Evolutionary conservation across 495 filamentous ascomycete species (phyloP).

Genomic region (Parathielavia hyrcaniae): DNA sequence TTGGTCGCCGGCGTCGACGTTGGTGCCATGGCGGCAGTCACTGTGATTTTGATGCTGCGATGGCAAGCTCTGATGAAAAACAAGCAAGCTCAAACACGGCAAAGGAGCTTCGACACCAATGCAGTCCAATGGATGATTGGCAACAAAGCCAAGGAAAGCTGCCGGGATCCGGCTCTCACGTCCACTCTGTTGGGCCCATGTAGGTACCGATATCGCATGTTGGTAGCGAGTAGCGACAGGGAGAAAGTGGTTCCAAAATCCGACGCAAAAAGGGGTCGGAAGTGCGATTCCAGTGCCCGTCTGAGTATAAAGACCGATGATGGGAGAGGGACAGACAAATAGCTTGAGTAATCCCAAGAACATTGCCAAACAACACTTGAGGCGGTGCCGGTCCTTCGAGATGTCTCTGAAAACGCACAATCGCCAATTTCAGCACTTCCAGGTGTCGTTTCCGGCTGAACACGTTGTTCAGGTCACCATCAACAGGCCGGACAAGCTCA

Average conservation of each 20-base stretch:
- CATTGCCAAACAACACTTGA: background rate
- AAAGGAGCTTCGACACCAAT: background rate
- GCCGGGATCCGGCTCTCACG: no score
- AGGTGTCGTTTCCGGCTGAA: conserved; percentile 17
- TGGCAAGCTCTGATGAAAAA: background rate
- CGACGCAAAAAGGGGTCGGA: background rate
- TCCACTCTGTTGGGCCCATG: background rate
- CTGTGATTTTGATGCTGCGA: background rate
- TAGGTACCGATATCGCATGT: conserved; percentile 6
- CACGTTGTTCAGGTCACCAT: conserved; percentile 33
- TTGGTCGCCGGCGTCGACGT: background rate
- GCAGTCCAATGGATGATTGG: no score
- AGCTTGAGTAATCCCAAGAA: no score
- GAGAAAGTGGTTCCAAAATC: background rate
- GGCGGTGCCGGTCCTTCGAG: no score
- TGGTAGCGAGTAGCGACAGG: background rate
- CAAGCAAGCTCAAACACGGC: background rate
- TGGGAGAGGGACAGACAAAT: background rate
- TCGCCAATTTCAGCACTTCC: conserved; percentile 17
- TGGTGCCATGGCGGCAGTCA: conserved; percentile 1
- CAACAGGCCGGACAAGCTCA: conserved; percentile 45
- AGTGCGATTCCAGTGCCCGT: background rate
- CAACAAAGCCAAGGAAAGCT: no score
- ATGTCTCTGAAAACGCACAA: conserved; percentile 10
- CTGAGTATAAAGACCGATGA: background rate